Base-by-base conservation (phyloP, 306 rosid species). In the Malus fusca region DNA sequence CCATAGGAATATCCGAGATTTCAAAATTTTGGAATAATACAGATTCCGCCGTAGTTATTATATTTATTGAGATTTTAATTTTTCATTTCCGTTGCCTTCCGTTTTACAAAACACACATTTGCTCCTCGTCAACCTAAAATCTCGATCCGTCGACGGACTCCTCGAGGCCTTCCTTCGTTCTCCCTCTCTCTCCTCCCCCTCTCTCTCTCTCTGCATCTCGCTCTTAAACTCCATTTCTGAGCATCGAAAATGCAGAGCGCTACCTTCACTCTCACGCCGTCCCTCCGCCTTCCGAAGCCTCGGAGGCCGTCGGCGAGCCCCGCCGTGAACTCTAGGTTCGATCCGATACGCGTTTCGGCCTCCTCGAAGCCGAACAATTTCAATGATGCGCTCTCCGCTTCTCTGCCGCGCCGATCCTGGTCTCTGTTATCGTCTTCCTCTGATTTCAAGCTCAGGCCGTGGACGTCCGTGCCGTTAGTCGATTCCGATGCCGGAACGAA, bases 331-430 rank as follows among this genome's bases (percentile, higher is more conserved):
- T 13, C 44, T 11, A 69, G 73, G 31, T 78, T 87, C 77, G 81
- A 79, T 72, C 79, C 86, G 22, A 23, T 75, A 8, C 79, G 72
- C 11, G 3, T 73, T n/a, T 77, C 82, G 60, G 82, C 83, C 60
- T 70, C 74, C 44, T 44, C 82, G 28, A 80, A 68, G 72, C 74
- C 46, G 72, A 63, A 28, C 71, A 83, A 77, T 59, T 80, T 51
- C 60, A 81, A 84, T 63, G 88, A 15, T 25, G 71, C 77, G 2
- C 68, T 78, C 52, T 64, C 84, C 21, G 76, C 86, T 43, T 76
- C 84, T 25, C 83, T 77, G 78, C 62, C 85, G 15, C 77, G 87
- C 33, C 90, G 96, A 78, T 87, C 97, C 4, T 95, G 97, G 97
- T 81, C 87, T 4, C 53, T 83, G 8, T 71, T 72, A 1, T 78